Base-by-base conservation (phyloP, 306 rosid species). In the Mucuna pruriens region DNA sequence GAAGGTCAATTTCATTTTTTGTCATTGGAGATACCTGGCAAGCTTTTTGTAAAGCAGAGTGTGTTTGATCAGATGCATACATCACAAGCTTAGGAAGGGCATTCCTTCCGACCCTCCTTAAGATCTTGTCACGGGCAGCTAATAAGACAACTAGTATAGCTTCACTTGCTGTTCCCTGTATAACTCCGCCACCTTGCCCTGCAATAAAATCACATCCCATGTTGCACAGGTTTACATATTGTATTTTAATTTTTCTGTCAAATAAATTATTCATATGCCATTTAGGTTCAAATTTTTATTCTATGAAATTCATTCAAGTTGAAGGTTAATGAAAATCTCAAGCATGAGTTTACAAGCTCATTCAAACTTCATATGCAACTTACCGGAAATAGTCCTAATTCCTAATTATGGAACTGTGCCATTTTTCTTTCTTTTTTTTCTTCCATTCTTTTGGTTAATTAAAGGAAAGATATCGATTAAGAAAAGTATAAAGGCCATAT, bases 121-220 rank as follows among this genome's bases (percentile, higher is more conserved):
- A 79, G 77, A 87, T 75, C 83, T 80, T 90, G 82, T 91, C 97
- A 57, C 97, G 99, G n/a, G 97, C 97, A 15, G 99, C 97, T 86
- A 95, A 45, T 75, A 95, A 65, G 57, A 93, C 99, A 83, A 95
- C 97, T n/a, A 95, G 88, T 67, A 87, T 86, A 77, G 99, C 97
- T 85, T 95, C 99, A 88, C 99, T 95, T 23, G 99, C 97, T 52
- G 99, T 91, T 54, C 99, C 99, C 83, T 93, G 99, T 68, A 95
- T 95, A 29, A 95, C 97, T 84, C 99, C 97, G 78, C 97, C 99
- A 62, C 97, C 99, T 79, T 85, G 73, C 60, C 97, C 97, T 95
- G 87, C 83, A 95, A 67, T 73, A 78, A 74, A 83, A 62, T 79
- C 75, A 73, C 73, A 80, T 70, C 19, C 36, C 67, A 39, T 49